phyloP scores from a whole-genome alignment of 2,329 filamentous ascomycete genomes.

The Lasiodiplodia citricola region DNA sequence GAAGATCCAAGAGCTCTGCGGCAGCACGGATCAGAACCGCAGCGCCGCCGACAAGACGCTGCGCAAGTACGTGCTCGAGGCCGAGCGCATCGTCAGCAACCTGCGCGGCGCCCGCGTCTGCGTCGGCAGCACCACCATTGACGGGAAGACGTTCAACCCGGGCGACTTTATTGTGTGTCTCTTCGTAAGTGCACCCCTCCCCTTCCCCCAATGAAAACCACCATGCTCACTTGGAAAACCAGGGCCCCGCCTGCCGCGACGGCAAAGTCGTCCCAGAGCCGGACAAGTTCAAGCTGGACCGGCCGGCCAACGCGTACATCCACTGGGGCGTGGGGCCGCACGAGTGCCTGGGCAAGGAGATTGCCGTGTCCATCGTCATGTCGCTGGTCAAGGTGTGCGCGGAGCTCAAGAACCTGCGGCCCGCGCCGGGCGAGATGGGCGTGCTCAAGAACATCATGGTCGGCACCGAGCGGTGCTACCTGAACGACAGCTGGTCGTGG shows the following conservation, averaged over 20 bases:
- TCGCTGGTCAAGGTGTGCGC: conserved; percentile 50
- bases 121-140: conserved; percentile 33
- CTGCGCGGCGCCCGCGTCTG: conserved; percentile 27
- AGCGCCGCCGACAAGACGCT: conserved; percentile 21
- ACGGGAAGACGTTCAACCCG: conserved; percentile 47
- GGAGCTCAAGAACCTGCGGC: conserved; percentile 52
- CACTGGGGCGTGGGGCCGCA: conserved; percentile 56
- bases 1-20: conserved; percentile 13
- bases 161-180: conserved; percentile 49
- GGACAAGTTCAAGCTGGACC: conserved; percentile 50
- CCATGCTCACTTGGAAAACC: neutral
- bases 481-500: conserved; percentile 57
- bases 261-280: conserved; percentile 45
- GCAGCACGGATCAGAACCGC: neutral
- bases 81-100: conserved; percentile 23
- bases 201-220: fast-evolving
- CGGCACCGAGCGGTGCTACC: conserved; percentile 47
- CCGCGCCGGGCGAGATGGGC: conserved; percentile 54
- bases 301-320: conserved; percentile 48
- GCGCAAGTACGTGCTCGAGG: conserved; percentile 28
- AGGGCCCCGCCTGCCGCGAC: conserved; percentile 45
- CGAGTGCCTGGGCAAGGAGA: conserved; percentile 51
- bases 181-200: conserved; percentile 23
- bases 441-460: conserved; percentile 51
- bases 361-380: conserved; percentile 50